phyloP scores from a whole-genome alignment of 2,329 filamentous ascomycete species.

The Cladosporium sp. region DNA sequence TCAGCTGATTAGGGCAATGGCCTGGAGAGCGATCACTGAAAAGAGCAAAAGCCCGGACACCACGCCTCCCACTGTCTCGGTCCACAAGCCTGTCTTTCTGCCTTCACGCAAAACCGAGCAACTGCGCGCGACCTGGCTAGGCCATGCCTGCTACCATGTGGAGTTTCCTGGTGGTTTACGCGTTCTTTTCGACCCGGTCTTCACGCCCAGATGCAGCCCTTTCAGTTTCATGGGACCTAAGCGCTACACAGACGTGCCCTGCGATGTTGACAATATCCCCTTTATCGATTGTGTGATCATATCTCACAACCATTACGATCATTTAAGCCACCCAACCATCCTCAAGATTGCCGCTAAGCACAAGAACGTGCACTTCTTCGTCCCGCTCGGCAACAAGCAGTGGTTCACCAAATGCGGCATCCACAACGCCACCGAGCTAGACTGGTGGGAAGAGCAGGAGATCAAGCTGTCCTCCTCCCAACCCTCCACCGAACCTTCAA shows the following conservation, averaged over 20 bases:
- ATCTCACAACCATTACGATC: conserved; percentile 89
- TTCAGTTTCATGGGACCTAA: conserved; percentile 64
- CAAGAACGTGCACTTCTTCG: conserved; percentile 80
- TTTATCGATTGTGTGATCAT: conserved; percentile 69
- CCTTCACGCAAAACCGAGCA: conserved; percentile 50
- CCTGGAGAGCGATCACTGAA: conserved; percentile 44
- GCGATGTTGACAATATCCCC: conserved; percentile 70
- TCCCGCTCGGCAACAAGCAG: conserved; percentile 70
- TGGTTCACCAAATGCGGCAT: conserved; percentile 78
- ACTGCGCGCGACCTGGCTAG: conserved; percentile 86
- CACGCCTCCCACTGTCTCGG: conserved; percentile 57
- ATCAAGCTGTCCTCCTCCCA: conserved; percentile 50
- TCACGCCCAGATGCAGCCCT: conserved; percentile 79
- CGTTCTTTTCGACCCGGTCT: conserved; percentile 89
- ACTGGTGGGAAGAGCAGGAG: conserved; percentile 88
- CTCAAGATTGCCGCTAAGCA: conserved; percentile 63
- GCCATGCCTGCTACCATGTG: conserved; percentile 88
- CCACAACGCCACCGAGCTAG: conserved; percentile 74
- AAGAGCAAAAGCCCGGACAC: conserved; percentile 52
- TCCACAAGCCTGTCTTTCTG: conserved; percentile 63
- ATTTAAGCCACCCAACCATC: conserved; percentile 72
- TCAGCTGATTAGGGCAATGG: conserved; percentile 33
- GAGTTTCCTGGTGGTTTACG: conserved; percentile 82
- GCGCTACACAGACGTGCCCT: conserved; percentile 72
- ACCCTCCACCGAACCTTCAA: not conserved